Percentiles rank a stretch among this genome's conserved stretches.
Conservation (phyloP, 2,329 filamentous ascomycete species). For the Davidsoniella neocaledoniae region DNA sequence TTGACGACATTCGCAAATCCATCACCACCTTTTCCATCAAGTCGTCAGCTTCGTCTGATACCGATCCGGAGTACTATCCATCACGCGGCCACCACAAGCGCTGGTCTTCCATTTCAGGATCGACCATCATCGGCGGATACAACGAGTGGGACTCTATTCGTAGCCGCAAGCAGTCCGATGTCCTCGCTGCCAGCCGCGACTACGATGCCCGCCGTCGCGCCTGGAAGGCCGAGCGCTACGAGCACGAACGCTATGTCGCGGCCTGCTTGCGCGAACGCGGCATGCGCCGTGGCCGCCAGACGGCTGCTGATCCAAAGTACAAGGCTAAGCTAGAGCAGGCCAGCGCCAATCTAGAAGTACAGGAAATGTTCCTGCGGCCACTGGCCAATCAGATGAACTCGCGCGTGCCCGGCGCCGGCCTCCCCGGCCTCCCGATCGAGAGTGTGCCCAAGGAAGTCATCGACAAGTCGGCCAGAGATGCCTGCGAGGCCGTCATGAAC, state of each 20-base stretch:
- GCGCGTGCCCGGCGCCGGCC: not conserved
- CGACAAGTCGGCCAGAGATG: constrained; percentile 5
- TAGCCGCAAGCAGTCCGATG: constrained; percentile 2
- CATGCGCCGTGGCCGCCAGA: not conserved
- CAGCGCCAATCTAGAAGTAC: constrained; percentile 8
- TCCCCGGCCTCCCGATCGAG: not conserved
- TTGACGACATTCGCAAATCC: constrained; percentile 14
- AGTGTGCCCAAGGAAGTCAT: not conserved
- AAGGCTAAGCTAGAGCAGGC: constrained; percentile 5
- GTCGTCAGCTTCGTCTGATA: constrained; percentile 1
- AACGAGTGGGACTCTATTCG: not conserved
- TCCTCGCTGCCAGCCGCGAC: constrained; percentile 3
- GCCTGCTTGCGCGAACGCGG: constrained; percentile 4
- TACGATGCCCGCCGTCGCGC: constrained; percentile 6
- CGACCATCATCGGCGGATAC: constrained; percentile 1
- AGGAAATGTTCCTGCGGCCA: constrained; percentile 9
- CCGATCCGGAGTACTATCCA: constrained; percentile 10
- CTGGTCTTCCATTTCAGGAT: constrained; percentile 10
- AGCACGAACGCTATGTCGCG: constrained; percentile 9
- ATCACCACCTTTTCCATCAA: constrained; percentile 12
- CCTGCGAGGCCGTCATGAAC: constrained; percentile 10
- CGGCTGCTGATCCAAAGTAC: constrained; percentile 1
- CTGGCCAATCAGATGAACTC: constrained; percentile 8
- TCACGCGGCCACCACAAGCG: not conserved
- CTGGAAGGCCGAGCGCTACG: constrained; percentile 9